Evolutionary conservation across 2,329 filamentous ascomycete species (phyloP), one percentile per base, ranked within the genome.

Genomic region (Mycosphaerella arachidis): DNA sequence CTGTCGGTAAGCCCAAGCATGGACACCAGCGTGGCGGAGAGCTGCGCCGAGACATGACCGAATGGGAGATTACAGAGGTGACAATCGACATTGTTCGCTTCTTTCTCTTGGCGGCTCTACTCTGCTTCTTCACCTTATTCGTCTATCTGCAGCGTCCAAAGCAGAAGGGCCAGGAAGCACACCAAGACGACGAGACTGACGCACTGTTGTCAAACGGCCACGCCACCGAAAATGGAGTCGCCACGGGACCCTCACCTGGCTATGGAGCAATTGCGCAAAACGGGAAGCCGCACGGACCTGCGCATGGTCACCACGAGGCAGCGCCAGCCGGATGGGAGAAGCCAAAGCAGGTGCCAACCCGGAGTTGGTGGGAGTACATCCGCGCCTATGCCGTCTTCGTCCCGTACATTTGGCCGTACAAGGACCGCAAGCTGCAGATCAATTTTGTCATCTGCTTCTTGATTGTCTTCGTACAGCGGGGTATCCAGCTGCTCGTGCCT

Each of bases 341-440:
- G 67, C 92, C 92, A 1, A 88, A 89, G 40, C 93, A 91, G 65
- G 84, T 91, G 8, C 92, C 91, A 2, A 89, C 90, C 67, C 91
- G 90, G 67, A 94, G 87, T 55, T 99, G 94, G 94, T 96, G 90
- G 86, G 92, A 97, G 72, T 99, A 99, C 74, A 79, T 97, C 62
- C 87, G 88, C 64, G 92, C 93, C 50, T 99, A 97, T 75, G 90
- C 88, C 12, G 81, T 97, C 55, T 96, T 99, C 76, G 95, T 97
- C 73, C 93, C 92, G 0, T 99, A 97, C 72, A 84, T 97, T 60
- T 99, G 94, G 94, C 94, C 94, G 0, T 89, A 87, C 69, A 93
- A 93, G 71, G 87, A 91, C 54, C 77, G 81, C 40, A 83, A 81
- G 64, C 80, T 99, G 57, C 88, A 97, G 77, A 66, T 91, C 27